phyloP scores from a whole-genome alignment of 495 filamentous ascomycete species.

The Xylaria flabelliformis region DNA sequence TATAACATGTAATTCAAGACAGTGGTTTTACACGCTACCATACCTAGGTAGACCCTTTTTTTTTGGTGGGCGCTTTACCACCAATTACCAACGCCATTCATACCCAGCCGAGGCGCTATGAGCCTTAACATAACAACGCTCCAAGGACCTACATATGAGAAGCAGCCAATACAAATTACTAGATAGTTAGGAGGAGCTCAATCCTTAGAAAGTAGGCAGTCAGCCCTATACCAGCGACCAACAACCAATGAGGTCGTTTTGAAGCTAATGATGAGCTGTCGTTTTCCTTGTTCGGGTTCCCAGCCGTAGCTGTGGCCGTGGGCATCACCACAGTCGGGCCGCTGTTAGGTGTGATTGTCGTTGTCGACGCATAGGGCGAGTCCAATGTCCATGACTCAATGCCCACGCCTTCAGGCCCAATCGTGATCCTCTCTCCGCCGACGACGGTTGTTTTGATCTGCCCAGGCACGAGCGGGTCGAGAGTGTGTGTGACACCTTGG shows the following conservation, averaged over 20 bases:
- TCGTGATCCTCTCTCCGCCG: conserved; percentile 51
- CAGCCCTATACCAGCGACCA: conserved; percentile 30
- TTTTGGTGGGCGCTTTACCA: not conserved
- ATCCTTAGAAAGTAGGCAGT: not conserved
- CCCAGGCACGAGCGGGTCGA: conserved; percentile 52
- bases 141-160: not conserved
- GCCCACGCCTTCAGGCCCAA: conserved; percentile 50
- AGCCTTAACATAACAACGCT: not conserved
- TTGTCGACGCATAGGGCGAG: conserved; percentile 51
- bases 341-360: conserved; percentile 42
- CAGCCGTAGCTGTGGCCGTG: conserved; percentile 29
- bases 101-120: not conserved
- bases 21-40: conserved; percentile 8
- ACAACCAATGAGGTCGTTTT: conserved; percentile 16
- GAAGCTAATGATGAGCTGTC: conserved; percentile 15
- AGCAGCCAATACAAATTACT: not conserved
- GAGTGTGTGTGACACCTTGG: conserved; percentile 50
- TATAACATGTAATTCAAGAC: not conserved
- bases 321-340: conserved; percentile 30
- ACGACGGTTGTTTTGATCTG: conserved; percentile 48
- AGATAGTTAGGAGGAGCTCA: not conserved
- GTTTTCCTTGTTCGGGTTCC: conserved; percentile 12
- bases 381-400: conserved; percentile 51
- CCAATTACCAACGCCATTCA: conserved; percentile 2
- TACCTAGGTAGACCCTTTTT: conserved; percentile 1